Evolutionary conservation across 2,329 filamentous ascomycete genomes (phyloP).

Genomic region (Diaporthe citriasiana): DNA sequence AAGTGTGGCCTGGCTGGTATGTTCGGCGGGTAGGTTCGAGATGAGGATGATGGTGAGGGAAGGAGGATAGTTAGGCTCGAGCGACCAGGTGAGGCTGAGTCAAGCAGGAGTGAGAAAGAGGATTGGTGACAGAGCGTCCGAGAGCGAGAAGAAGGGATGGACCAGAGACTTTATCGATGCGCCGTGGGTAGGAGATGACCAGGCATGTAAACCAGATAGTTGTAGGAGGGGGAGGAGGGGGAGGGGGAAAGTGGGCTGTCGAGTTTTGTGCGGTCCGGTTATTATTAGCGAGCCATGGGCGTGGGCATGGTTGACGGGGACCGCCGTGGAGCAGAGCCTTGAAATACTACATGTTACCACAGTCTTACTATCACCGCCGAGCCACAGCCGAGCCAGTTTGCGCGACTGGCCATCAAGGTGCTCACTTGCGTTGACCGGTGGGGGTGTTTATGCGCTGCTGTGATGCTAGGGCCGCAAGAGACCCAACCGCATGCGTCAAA

Average conservation of each 20-base stretch:
- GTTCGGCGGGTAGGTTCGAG: background rate
- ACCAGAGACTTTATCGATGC: slow-evolving; percentile 13
- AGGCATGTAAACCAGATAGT: background rate
- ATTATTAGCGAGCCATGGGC: slow-evolving; percentile 13
- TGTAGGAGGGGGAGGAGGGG: background rate
- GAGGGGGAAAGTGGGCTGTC: background rate
- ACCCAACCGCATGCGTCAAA: slow-evolving; percentile 22
- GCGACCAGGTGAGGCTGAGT: background rate
- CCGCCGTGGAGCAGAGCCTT: slow-evolving; percentile 20
- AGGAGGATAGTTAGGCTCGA: background rate
- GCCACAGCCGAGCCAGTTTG: slow-evolving; percentile 9
- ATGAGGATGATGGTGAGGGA: background rate
- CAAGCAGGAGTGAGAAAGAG: background rate
- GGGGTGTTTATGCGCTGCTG: background rate
- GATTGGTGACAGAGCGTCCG: background rate
- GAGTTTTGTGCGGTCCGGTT: slow-evolving; percentile 7
- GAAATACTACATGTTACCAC: background rate
- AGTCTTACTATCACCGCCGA: slow-evolving; percentile 1
- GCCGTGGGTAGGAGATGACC: background rate
- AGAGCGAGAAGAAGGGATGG: slow-evolving; percentile 14
- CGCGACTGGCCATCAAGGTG: slow-evolving; percentile 37
- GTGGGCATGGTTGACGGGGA: background rate
- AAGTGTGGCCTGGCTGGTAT: background rate
- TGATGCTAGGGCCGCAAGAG: background rate
- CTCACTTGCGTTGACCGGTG: background rate